These are phyloP conservation scores for Trichaptum fuscoviolaceum DNA, from an alignment of 768 basidiomycete genomes.

Conservation along the genomic window DNA sequence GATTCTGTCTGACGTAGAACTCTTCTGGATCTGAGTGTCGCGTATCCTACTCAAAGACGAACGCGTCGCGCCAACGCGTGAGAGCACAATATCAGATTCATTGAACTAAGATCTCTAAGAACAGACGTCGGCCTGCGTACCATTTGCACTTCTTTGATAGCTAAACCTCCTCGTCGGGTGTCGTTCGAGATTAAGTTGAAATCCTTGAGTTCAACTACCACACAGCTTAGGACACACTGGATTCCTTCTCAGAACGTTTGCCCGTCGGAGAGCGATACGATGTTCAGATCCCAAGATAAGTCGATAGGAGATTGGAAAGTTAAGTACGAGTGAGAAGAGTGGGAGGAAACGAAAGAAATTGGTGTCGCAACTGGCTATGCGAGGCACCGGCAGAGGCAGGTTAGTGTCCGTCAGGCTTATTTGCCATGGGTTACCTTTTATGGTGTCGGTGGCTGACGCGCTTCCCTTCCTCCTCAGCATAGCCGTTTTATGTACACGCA, in stretches of 20 bases:
- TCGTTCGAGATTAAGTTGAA: neutral
- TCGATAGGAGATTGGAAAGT: neutral
- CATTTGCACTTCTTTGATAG: neutral
- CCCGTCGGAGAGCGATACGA: neutral
- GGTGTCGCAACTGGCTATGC: neutral
- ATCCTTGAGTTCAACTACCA: neutral
- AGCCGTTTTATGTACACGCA: neutral
- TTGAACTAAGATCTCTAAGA: neutral
- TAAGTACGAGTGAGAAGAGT: slow-evolving; percentile 4
- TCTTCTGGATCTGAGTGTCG: slow-evolving; percentile 89
- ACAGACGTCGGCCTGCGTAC: neutral
- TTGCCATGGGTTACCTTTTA: neutral
- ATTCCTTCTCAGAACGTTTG: neutral
- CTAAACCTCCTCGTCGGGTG: too few species aligned
- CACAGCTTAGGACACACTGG: neutral
- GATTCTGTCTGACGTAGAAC: slow-evolving; percentile 94
- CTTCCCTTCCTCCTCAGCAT: neutral
- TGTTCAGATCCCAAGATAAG: neutral
- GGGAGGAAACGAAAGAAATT: neutral
- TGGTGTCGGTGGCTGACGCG: neutral
- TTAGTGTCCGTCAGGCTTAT: neutral
- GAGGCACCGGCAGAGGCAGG: neutral
- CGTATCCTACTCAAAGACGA: slow-evolving; percentile 43
- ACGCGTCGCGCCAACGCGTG: neutral
- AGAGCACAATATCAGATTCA: neutral